Evolutionary conservation across 148 eudicot species (phyloP).

Genomic region (Vaccinium macrocarpon): DNA sequence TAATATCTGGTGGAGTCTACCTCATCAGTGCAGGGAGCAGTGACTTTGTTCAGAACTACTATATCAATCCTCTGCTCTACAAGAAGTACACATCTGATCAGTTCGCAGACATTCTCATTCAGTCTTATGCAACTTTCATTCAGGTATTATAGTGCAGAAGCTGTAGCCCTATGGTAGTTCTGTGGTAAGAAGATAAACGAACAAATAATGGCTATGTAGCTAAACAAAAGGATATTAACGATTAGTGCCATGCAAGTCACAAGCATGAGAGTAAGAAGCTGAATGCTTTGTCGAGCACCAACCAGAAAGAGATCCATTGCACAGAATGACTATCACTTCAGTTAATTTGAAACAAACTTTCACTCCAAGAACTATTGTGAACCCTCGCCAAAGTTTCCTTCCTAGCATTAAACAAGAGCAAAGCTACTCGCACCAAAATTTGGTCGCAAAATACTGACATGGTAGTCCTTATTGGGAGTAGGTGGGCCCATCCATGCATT

Average conservation of each 20-base stretch:
- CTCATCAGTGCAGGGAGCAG: constrained; percentile 58
- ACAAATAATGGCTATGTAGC: not conserved
- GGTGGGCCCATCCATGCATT: not conserved
- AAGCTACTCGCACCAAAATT: not conserved
- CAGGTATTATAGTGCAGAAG: constrained; percentile 29
- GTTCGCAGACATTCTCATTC: constrained; percentile 46
- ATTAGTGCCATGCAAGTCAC: not conserved
- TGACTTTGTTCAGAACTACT: constrained; percentile 68
- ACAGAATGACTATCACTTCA: not conserved
- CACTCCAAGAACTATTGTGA: not conserved
- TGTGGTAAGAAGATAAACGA: not conserved
- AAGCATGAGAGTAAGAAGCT: not conserved
- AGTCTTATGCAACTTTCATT: constrained; percentile 40
- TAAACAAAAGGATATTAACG: not conserved
- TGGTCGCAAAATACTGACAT: not conserved
- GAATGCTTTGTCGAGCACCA: not conserved
- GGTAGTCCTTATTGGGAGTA: not conserved
- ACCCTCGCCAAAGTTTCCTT: not conserved
- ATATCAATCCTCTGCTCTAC: constrained; percentile 62
- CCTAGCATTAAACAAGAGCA: not conserved
- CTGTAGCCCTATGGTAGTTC: not conserved
- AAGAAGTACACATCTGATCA: constrained; percentile 42
- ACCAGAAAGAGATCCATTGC: not conserved
- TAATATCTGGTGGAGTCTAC: constrained; percentile 44
- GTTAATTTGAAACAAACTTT: not conserved